phyloP scores from a whole-genome alignment of 352 stramenopile species.

The Plasmopara halstedii region DNA sequence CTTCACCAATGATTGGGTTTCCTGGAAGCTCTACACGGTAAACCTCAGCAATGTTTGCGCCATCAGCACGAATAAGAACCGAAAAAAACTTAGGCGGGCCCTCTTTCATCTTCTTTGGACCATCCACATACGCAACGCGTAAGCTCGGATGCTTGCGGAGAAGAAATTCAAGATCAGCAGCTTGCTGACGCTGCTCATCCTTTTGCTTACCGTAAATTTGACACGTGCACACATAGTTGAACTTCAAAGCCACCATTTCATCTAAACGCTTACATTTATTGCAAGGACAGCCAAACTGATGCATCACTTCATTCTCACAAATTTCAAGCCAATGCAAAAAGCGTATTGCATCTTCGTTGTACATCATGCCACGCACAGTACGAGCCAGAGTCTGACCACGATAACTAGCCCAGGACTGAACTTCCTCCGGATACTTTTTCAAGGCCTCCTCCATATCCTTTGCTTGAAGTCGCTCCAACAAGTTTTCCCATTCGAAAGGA shows the following conservation, averaged over 20 bases:
- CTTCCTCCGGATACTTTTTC: slow-evolving; percentile 76
- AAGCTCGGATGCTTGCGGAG: slow-evolving; percentile 73
- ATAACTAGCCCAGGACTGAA: slow-evolving; percentile 79
- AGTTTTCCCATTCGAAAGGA: slow-evolving; percentile 80
- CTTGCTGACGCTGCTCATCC: slow-evolving; percentile 76
- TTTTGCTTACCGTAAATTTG: slow-evolving; percentile 86
- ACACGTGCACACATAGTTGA: slow-evolving; percentile 85
- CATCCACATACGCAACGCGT: slow-evolving; percentile 77
- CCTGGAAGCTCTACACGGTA: slow-evolving; percentile 79
- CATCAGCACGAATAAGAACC: slow-evolving; percentile 63
- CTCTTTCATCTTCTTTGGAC: slow-evolving; percentile 84
- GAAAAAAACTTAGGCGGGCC: slow-evolving; percentile 80
- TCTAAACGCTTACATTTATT: slow-evolving; percentile 81
- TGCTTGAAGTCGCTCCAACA: slow-evolving; percentile 61
- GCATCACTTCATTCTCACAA: slow-evolving; percentile 83
- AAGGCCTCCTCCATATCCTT: slow-evolving; percentile 83
- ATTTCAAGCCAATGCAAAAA: slow-evolving; percentile 86
- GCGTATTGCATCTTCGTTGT: slow-evolving; percentile 79
- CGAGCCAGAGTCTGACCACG: slow-evolving; percentile 77
- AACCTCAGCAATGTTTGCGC: slow-evolving; percentile 71
- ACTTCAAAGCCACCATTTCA: slow-evolving; percentile 84
- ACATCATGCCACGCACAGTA: slow-evolving; percentile 85
- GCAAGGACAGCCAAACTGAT: slow-evolving; percentile 63
- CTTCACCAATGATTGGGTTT: slow-evolving; percentile 81
- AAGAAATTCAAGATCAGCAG: slow-evolving; percentile 67